These are phyloP conservation scores for Triticum monococcum DNA, from an alignment of 176 grass and related monocot genomes.

Conservation along the genomic window DNA sequence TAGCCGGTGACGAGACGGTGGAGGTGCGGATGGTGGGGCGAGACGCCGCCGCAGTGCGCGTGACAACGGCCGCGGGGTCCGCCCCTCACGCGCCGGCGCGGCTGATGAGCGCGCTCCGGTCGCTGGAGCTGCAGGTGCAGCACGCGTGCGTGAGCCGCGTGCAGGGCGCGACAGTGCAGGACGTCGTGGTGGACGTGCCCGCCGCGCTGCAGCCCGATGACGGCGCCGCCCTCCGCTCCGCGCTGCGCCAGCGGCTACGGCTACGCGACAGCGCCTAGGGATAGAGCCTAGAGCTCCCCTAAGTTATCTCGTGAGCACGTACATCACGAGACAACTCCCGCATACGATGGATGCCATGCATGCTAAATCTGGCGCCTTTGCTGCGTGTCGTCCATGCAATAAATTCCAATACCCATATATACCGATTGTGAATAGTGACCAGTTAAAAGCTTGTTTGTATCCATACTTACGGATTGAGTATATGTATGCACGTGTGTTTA, in stretches of 20 bases:
- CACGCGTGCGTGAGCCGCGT: slow-evolving; percentile 56
- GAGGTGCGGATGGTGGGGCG: slow-evolving; percentile 39
- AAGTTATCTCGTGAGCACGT: neutral
- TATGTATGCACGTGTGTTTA: neutral
- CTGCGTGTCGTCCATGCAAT: neutral
- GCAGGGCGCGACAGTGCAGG: slow-evolving; percentile 59
- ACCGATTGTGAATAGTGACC: neutral
- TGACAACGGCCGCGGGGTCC: slow-evolving; percentile 9
- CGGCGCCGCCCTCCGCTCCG: slow-evolving; percentile 27
- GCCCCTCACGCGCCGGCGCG: slow-evolving; percentile 41
- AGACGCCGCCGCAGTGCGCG: slow-evolving; percentile 36
- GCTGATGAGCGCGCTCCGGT: slow-evolving; percentile 58
- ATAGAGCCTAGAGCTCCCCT: neutral
- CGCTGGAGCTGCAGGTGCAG: slow-evolving; percentile 48
- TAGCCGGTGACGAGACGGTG: slow-evolving; percentile 13
- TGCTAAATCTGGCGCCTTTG: neutral
- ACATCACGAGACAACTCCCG: neutral
- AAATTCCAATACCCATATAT: neutral
- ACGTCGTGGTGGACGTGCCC: slow-evolving; percentile 57
- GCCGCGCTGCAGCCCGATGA: slow-evolving; percentile 29
- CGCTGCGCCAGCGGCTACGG: slow-evolving; percentile 29
- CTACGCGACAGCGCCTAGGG: slow-evolving; percentile 27
- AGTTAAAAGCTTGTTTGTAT: neutral
- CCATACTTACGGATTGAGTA: neutral
- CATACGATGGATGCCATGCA: neutral